Percentiles rank a stretch among this genome's conserved stretches.
Evolutionary conservation across 768 basidiomycete genomes (phyloP).

Genomic region (Naganishia antarctica): DNA sequence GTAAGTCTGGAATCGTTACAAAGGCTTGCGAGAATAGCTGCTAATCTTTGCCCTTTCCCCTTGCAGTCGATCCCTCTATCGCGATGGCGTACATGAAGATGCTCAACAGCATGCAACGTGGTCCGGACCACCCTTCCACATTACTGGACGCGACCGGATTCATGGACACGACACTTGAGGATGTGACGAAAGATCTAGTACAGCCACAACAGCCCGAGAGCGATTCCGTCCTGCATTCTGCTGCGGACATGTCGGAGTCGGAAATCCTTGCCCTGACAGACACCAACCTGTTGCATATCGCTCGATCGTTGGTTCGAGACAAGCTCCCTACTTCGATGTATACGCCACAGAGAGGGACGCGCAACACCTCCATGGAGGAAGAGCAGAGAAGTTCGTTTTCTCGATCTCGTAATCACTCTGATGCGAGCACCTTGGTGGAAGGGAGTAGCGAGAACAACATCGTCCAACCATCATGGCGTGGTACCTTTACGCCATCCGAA

Average conservation of each 20-base stretch:
- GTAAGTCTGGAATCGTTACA: neutral
- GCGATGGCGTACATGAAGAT: constrained; percentile 2
- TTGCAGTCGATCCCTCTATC: constrained; percentile 4
- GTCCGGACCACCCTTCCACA: neutral
- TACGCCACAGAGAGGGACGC: neutral
- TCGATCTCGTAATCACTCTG: neutral
- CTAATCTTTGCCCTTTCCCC: neutral
- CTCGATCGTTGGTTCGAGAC: constrained; percentile 11
- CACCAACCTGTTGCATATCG: constrained; percentile 1
- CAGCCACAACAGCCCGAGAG: neutral
- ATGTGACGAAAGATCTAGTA: neutral
- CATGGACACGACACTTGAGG: neutral
- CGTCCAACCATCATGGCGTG: constrained; percentile 1
- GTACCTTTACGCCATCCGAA: constrained; percentile 7
- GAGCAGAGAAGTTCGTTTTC: neutral
- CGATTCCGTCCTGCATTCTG: neutral
- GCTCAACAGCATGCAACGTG: neutral
- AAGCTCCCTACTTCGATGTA: neutral
- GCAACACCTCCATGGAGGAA: constrained; percentile 14
- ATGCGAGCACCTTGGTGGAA: constrained; percentile 8
- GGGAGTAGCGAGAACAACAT: neutral
- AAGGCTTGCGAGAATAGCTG: too few relatives aligned
- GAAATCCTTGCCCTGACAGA: constrained; percentile 1
- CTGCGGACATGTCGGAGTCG: constrained; percentile 8
- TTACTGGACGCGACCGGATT: neutral